phyloP scores from a whole-genome alignment of 2,329 filamentous ascomycete species.

The Trichoderma oligosporum region DNA sequence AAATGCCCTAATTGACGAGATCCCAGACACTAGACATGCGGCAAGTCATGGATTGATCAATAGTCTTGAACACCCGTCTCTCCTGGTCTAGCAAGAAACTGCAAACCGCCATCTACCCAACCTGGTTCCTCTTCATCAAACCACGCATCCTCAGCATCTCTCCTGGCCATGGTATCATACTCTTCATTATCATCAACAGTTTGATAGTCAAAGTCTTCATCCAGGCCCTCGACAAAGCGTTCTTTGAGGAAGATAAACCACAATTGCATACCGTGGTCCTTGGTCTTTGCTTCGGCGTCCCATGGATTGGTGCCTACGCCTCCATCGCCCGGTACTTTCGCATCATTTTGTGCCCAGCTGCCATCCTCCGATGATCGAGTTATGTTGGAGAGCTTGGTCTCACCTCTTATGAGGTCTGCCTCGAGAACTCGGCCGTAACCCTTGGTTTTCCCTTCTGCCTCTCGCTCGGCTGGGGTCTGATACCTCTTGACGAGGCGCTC shows the following conservation, averaged over 20 bases:
- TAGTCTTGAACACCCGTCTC: constrained; percentile 73
- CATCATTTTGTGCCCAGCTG: not conserved
- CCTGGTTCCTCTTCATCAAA: constrained; percentile 75
- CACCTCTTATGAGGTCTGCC: constrained; percentile 70
- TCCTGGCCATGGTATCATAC: constrained; percentile 59
- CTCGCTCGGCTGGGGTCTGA: constrained; percentile 68
- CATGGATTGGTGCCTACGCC: constrained; percentile 32
- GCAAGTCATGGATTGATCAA: constrained; percentile 35
- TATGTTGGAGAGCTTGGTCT: constrained; percentile 66
- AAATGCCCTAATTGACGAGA: not conserved
- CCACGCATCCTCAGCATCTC: constrained; percentile 69
- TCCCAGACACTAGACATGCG: not conserved
- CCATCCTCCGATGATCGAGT: constrained; percentile 34
- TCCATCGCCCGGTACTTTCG: constrained; percentile 12
- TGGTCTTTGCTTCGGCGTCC: constrained; percentile 35
- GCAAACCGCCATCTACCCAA: constrained; percentile 48
- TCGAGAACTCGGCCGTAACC: constrained; percentile 78
- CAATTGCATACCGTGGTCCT: constrained; percentile 61
- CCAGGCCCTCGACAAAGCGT: constrained; percentile 70
- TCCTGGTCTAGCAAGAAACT: constrained; percentile 39
- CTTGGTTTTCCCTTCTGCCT: constrained; percentile 67
- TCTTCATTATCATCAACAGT: constrained; percentile 68
- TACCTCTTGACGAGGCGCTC: constrained; percentile 75
- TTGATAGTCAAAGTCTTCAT: constrained; percentile 74
- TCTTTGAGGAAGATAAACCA: constrained; percentile 71